phyloP scores from a whole-genome alignment of 345 rosid genomes.

The Eucalyptus leucophloia region DNA sequence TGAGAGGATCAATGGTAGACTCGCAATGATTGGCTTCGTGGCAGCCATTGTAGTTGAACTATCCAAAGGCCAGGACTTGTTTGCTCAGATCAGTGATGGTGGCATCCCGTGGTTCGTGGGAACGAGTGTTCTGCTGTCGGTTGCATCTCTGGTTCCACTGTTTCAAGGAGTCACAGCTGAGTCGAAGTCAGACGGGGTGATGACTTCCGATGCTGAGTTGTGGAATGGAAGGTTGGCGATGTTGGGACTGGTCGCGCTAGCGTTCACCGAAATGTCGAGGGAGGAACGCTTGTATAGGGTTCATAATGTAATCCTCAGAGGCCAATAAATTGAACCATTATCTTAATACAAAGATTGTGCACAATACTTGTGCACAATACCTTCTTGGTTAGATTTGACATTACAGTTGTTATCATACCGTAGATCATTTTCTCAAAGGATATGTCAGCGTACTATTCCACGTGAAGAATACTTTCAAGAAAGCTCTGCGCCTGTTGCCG shows the following conservation, averaged over 20 bases:
- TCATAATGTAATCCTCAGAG: background rate
- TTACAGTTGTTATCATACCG: background rate
- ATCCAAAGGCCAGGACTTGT: constrained; percentile 54
- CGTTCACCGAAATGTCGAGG: constrained; percentile 60
- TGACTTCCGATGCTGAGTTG: constrained; percentile 78
- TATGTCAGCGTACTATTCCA: background rate
- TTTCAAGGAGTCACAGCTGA: constrained; percentile 45
- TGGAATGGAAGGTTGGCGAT: constrained; percentile 84
- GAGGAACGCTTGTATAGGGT: constrained; percentile 39
- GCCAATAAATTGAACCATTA: background rate
- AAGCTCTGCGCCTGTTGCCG: no score
- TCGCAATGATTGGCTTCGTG: constrained; percentile 86
- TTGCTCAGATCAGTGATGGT: constrained; percentile 45
- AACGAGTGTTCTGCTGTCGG: constrained; percentile 34
- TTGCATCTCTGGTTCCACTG: constrained; percentile 55
- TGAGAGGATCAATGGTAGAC: constrained; percentile 78
- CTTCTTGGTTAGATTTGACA: background rate
- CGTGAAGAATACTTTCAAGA: background rate
- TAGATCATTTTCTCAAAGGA: background rate
- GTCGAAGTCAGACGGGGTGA: constrained; percentile 37
- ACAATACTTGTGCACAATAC: background rate
- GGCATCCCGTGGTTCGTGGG: constrained; percentile 55
- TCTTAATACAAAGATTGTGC: background rate
- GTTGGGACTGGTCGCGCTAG: constrained; percentile 74
- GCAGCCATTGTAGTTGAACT: constrained; percentile 61